Evolutionary conservation across 306 rosid genomes (phyloP).

Genomic region (Prunus fruticosa): DNA sequence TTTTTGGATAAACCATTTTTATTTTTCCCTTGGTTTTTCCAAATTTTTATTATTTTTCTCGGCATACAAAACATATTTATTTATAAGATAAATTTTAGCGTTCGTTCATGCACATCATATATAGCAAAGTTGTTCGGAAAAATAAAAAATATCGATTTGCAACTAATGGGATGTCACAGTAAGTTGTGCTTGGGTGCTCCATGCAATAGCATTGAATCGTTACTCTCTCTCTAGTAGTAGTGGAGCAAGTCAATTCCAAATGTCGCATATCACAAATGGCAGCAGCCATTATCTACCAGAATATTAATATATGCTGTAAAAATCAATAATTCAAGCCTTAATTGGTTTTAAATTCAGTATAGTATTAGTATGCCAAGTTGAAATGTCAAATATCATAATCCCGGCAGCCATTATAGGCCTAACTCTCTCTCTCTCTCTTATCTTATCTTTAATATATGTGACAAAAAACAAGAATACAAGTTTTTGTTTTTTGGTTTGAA

Average conservation of each 20-base stretch:
- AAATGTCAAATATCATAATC: background rate
- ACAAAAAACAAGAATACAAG: background rate
- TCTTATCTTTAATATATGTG: background rate
- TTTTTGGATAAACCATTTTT: too few species aligned
- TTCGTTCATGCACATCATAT: background rate
- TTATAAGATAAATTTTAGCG: background rate
- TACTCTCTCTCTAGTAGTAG: too few species aligned
- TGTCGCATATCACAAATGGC: background rate
- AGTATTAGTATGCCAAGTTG: background rate
- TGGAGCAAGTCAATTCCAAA: background rate
- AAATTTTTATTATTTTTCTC: too few species aligned
- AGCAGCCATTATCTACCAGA: slow-evolving; percentile 5
- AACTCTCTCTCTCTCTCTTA: background rate
- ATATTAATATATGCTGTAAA: too few species aligned
- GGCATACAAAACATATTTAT: background rate
- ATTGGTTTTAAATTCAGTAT: background rate
- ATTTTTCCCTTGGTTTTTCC: too few species aligned
- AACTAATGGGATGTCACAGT: too few species aligned
- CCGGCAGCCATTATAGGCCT: background rate
- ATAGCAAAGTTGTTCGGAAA: too few species aligned
- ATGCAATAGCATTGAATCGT: too few species aligned
- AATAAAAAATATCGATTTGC: too few species aligned
- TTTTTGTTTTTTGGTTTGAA: background rate
- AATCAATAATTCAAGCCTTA: too few species aligned
- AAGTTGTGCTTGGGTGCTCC: too few species aligned